Conservation (phyloP, 2,329 filamentous ascomycete species). For the Aspergillus latus region DNA sequence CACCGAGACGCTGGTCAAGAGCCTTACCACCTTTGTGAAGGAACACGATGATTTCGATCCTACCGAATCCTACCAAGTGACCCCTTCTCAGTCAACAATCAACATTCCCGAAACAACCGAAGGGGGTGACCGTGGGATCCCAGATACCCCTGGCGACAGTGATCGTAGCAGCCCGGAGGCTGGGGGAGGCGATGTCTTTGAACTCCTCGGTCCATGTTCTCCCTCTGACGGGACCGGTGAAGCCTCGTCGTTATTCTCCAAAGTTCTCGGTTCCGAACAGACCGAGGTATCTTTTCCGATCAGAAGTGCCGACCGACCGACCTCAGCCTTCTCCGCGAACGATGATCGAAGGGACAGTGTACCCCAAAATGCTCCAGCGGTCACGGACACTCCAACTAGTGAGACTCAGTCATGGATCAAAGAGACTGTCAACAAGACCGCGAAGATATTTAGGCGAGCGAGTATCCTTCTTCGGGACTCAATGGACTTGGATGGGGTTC, state of each 20-base stretch:
- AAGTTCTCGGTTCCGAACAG: constrained; percentile 11
- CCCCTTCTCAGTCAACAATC: neutral
- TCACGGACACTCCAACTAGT: constrained; percentile 2
- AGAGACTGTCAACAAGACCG: constrained; percentile 21
- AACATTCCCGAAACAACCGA: neutral
- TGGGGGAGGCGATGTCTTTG: neutral
- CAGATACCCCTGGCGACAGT: neutral
- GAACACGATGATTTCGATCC: constrained; percentile 32
- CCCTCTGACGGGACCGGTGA: constrained; percentile 14
- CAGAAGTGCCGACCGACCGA: neutral
- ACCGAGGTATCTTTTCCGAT: constrained; percentile 8
- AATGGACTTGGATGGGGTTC: constrained; percentile 42
- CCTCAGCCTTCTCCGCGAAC: neutral
- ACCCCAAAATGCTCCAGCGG: neutral
- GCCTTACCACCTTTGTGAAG: constrained; percentile 53
- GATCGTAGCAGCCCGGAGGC: neutral
- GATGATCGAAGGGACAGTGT: neutral
- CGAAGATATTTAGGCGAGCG: constrained; percentile 44
- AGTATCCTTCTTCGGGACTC: constrained; percentile 46
- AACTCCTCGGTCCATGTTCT: neutral
- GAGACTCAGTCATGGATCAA: constrained; percentile 1
- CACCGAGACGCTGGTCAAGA: constrained; percentile 58
- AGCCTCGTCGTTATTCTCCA: constrained; percentile 16
- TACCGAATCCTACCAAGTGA: constrained; percentile 9
- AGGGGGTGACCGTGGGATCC: neutral